Base-by-base conservation (phyloP, 2,329 filamentous ascomycete species). In the Plectosphaerella sp. region DNA sequence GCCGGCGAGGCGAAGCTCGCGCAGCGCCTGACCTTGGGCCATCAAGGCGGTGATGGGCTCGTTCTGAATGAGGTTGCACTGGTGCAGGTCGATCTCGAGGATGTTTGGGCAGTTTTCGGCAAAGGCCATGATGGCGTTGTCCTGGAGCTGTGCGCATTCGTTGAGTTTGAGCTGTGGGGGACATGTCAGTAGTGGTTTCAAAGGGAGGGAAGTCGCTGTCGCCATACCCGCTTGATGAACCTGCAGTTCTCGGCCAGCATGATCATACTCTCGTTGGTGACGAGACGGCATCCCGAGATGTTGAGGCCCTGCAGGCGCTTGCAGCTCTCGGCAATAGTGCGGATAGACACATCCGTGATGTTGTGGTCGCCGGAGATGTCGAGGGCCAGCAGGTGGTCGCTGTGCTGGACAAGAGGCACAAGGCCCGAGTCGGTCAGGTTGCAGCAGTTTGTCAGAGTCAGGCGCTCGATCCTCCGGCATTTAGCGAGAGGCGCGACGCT, bases 41-140 rank as follows among this genome's bases (percentile, higher is more conserved):
- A 99, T 78, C 14, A 99, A 81, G 3, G 87, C 82, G 0, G 89
- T 93, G 47, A 99, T 82, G 1, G 94, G 90, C 22, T 85, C 81
- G 64, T 95, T 94, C 56, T 89, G 89, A 58, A 99, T 84, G 45
- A 85, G 79, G 51, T 77, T 79, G 73, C 94, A 96, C 61, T 91
- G 88, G 61, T 96, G 89, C 14, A 99, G 81, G 66, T 99, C 94
- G 56, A 99, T 96, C 69, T 99, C 94, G 56, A 99, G 85, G 33
- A 99, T 91, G 59, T 96, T 93, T 12, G 86, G 89, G 67, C 93
- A 97, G 69, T 95, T 83, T 45, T 86, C 78, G 6, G 94, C 93
- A 65, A 99, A 95, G 4, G 91, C 89, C 53, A 89, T 76, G 57
- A 97, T 86, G 7, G 91, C 87, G 47, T 80, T 78, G 65, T 97